Conservation (phyloP, 345 rosid genomes). For the Limnanthes douglasii region DNA sequence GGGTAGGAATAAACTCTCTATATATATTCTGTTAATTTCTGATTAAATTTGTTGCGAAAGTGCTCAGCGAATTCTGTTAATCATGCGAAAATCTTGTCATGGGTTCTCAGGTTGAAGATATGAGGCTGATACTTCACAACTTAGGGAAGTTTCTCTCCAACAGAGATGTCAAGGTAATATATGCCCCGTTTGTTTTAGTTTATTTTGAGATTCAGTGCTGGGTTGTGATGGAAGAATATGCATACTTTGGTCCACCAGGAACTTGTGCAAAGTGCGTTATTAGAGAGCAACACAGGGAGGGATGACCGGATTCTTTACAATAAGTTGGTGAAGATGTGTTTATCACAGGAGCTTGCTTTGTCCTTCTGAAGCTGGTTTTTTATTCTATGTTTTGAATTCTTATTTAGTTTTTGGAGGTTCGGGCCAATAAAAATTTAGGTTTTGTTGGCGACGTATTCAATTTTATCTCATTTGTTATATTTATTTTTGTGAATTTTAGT, state of each 20-base stretch:
- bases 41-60: neutral
- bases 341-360: too few species aligned
- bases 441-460: too few species aligned
- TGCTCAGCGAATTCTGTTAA: neutral
- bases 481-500: too few species aligned
- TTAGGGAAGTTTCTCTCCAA: constrained; percentile 77
- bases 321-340: constrained; percentile 52
- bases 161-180: constrained; percentile 73
- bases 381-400: too few species aligned
- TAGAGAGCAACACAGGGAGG: constrained; percentile 93
- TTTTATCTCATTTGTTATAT: too few species aligned
- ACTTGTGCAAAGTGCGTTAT: constrained; percentile 74
- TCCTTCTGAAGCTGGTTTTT: too few species aligned
- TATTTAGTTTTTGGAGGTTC: too few species aligned
- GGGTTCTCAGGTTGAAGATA: constrained; percentile 68
- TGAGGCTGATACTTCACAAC: constrained; percentile 78
- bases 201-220: neutral
- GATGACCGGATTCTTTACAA: constrained; percentile 78
- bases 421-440: too few species aligned
- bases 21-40: neutral
- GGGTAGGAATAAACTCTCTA: constrained; percentile 27
- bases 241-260: constrained; percentile 35
- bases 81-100: neutral
- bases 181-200: neutral
- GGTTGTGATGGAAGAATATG: neutral